Evolutionary conservation across 2,329 filamentous ascomycete species (phyloP), one percentile per base, ranked within the genome.

Genomic region (Monosporascus ibericus): DNA sequence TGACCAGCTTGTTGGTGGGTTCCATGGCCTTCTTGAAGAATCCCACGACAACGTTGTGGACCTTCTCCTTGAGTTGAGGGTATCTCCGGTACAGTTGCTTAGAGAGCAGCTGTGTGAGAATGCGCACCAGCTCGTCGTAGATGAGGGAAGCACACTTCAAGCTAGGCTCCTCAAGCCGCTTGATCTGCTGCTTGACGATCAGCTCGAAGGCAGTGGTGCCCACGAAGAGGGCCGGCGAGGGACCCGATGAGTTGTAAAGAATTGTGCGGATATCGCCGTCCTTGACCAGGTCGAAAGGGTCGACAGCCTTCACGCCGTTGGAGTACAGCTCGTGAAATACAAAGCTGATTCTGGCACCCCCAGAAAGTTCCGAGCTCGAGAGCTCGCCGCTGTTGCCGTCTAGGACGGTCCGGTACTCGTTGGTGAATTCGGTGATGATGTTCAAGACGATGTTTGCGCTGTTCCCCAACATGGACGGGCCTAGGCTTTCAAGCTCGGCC

Each of bases 21-120:
- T 96, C 91, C 89, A 97, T 96, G 50, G 90, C 86, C 76, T 95
- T 96, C 76, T 97, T 97, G 80, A 96, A 97, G 74, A 99, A 99
- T 9, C 77, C 66, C 62, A 99, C 94, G 48, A 97, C 92, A 15
- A 96, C 92, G 14, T 79, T 78, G 70, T 99, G 92, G 72, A 99
- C 89, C 75, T 95, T 96, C 78, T 99, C 94, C 79, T 97, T 97
- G 51, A 99, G 78, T 58, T 78, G 75, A n/a, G 94, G 94, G 68
- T 99, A 99, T 55, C 94, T 83, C 57, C 92, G 85, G 80, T 95
- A 99, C 48, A 96, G 77, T 62, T 87, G 81, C 78, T 96, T 99
- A 70, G 82, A 81, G 50, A 99, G 82, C 18, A 97, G 81, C 70
- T 96, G 91, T 27, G 87, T 86, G 52, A 99, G 82, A 64, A 99